Conservation (phyloP, 75 land plant genomes). For the Picea sitchensis region DNA sequence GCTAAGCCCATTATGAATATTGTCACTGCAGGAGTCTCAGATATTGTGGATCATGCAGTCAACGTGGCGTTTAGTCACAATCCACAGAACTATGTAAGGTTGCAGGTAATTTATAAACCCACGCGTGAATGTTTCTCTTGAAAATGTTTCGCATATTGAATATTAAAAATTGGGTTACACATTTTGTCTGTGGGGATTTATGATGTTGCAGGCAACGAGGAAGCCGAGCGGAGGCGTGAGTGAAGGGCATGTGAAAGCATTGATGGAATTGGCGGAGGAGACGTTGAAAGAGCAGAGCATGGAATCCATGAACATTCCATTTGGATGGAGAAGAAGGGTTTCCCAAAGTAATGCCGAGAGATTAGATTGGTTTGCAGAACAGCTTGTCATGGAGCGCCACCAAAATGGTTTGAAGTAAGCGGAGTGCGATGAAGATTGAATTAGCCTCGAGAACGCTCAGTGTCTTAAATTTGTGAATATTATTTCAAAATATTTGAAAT, state of each 20-base stretch:
- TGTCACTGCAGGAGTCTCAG: slow-evolving; percentile 24
- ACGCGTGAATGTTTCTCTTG: not conserved
- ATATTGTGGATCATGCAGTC: slow-evolving; percentile 39
- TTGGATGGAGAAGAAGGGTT: slow-evolving; percentile 26
- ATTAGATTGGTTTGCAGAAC: slow-evolving; percentile 45
- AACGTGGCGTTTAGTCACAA: slow-evolving; percentile 20
- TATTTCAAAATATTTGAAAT: too few species aligned
- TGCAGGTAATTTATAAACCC: slow-evolving; percentile 15
- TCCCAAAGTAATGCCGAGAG: slow-evolving; percentile 24
- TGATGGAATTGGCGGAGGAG: slow-evolving; percentile 16
- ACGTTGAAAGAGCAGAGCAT: slow-evolving; percentile 20
- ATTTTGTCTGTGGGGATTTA: too few species aligned
- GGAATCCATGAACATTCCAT: slow-evolving; percentile 29
- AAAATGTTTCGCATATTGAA: not conserved
- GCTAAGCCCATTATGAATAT: slow-evolving; percentile 28
- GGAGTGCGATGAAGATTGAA: too few species aligned
- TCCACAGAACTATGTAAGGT: slow-evolving; percentile 27
- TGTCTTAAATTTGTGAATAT: too few species aligned
- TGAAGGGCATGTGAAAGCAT: not conserved
- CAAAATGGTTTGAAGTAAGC: too few species aligned
- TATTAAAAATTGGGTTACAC: too few species aligned
- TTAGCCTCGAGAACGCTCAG: too few species aligned
- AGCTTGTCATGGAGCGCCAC: slow-evolving; percentile 26
- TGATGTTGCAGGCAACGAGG: not conserved
- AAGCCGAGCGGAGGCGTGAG: not conserved